Conservation (phyloP, 495 filamentous ascomycete genomes). For the Poronia punctata region DNA sequence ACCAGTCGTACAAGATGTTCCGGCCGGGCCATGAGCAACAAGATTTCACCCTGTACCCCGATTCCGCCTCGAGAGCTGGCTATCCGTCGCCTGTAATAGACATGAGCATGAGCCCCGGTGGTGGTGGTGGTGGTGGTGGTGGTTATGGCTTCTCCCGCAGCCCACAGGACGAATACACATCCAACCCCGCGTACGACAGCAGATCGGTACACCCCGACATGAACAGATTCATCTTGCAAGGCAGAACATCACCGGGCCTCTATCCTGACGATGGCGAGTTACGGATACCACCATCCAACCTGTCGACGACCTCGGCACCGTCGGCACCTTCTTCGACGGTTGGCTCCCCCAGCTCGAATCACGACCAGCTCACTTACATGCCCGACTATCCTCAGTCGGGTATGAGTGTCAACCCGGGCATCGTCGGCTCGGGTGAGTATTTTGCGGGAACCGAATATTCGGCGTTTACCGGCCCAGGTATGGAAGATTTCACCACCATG, state of each 20-base stretch:
- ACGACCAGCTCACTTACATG: slow-evolving; percentile 50
- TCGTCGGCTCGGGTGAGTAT: slow-evolving; percentile 57
- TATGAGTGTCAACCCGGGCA: slow-evolving; percentile 58
- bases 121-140: too few species aligned
- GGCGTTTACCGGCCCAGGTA: slow-evolving; percentile 36
- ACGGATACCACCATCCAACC: slow-evolving; percentile 46
- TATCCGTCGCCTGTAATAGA: slow-evolving; percentile 33
- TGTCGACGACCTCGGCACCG: slow-evolving; percentile 69
- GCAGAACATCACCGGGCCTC: slow-evolving; percentile 33
- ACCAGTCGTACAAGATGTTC: slow-evolving; percentile 28
- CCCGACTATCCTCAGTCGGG: slow-evolving; percentile 57
- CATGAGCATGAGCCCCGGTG: slow-evolving; percentile 36
- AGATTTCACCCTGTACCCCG: slow-evolving; percentile 39
- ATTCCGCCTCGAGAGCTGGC: slow-evolving; percentile 26
- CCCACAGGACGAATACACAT: slow-evolving; percentile 30
- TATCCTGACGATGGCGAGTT: slow-evolving; percentile 41
- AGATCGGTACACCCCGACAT: slow-evolving; percentile 28
- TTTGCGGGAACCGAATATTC: slow-evolving; percentile 51
- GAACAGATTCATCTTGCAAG: slow-evolving; percentile 28
- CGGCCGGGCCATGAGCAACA: slow-evolving; percentile 25
- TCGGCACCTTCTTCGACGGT: slow-evolving; percentile 75
- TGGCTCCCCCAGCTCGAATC: slow-evolving; percentile 69
- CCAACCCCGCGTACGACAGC: slow-evolving; percentile 32
- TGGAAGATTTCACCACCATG: slow-evolving; percentile 44
- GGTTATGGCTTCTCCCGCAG: slow-evolving; percentile 30